These are phyloP conservation scores for Odontarrhena argentea DNA, from an alignment of 345 rosid genomes.

Conservation along the genomic window DNA sequence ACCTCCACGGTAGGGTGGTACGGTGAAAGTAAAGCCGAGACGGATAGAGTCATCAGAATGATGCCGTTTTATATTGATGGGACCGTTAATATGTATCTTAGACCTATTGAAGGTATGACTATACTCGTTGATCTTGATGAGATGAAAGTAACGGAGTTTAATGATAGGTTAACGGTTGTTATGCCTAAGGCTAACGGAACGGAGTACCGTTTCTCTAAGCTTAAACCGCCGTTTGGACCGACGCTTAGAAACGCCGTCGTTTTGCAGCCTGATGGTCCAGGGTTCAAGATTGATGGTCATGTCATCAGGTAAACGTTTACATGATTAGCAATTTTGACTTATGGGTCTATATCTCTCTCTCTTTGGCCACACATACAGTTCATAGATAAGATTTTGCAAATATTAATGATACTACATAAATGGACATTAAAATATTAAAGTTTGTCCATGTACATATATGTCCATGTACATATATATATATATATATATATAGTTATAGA, in stretches of 20 bases:
- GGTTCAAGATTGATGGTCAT: slow-evolving; percentile 56
- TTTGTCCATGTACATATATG: no score
- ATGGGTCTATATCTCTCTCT: not conserved
- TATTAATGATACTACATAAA: not conserved
- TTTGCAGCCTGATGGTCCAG: slow-evolving; percentile 62
- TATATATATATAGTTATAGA: no score
- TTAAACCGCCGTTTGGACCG: slow-evolving; percentile 33
- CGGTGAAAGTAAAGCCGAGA: slow-evolving; percentile 45
- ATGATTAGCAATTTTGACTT: not conserved
- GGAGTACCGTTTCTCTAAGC: slow-evolving; percentile 49
- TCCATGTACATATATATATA: no score
- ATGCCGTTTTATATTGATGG: slow-evolving; percentile 56
- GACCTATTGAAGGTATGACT: slow-evolving; percentile 64
- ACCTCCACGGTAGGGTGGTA: slow-evolving; percentile 77
- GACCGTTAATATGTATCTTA: slow-evolving; percentile 55
- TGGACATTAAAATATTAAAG: not conserved
- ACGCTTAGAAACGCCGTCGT: slow-evolving; percentile 49
- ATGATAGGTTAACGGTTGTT: slow-evolving; percentile 47
- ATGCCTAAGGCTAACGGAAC: slow-evolving; percentile 71
- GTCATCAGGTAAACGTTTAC: slow-evolving; percentile 36
- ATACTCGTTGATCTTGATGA: slow-evolving; percentile 55
- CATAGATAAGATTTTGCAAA: not conserved
- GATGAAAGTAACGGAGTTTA: slow-evolving; percentile 53
- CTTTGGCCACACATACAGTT: not conserved
- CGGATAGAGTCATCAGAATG: slow-evolving; percentile 46